Conservation (phyloP, 768 basidiomycete species). For the Tulasnella sp. region DNA sequence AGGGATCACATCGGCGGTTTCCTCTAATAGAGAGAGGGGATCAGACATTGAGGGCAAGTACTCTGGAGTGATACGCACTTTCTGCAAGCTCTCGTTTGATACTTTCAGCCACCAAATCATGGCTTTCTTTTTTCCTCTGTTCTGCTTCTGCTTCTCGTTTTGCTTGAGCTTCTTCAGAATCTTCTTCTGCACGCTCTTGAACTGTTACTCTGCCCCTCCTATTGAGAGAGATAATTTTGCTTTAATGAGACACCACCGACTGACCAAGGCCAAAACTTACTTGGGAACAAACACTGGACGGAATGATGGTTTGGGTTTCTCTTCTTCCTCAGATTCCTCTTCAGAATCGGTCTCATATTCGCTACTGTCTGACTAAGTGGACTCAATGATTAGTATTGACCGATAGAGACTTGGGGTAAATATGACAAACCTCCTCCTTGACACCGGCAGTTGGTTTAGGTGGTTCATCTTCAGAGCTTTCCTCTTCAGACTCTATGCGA, state of each 20-base stretch:
- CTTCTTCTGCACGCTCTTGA: conserved; percentile 50
- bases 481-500: conserved; percentile 34
- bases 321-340: conserved; percentile 69
- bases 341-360: conserved; percentile 71
- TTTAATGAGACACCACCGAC: not conserved
- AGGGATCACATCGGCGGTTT: conserved; percentile 68
- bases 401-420: not conserved
- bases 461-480: conserved; percentile 27
- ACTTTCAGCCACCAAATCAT: conserved; percentile 87
- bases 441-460: conserved; percentile 24
- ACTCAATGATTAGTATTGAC: not conserved
- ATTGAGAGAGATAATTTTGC: conserved; percentile 6
- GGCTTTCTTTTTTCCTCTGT: conserved; percentile 75
- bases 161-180: conserved; percentile 57
- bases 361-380: conserved; percentile 40
- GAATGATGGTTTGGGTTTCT: conserved; percentile 61
- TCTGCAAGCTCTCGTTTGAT: conserved; percentile 83
- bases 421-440: conserved; percentile 33
- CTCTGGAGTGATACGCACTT: conserved; percentile 42
- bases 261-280: conserved; percentile 34
- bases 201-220: conserved; percentile 71
- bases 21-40: conserved; percentile 42
- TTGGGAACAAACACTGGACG: conserved; percentile 92
- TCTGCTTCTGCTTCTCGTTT: conserved; percentile 64
- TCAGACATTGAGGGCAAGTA: not conserved